These are phyloP conservation scores for Tricholoma saponaceum DNA, from an alignment of 768 basidiomycete species.

Conservation along the genomic window DNA sequence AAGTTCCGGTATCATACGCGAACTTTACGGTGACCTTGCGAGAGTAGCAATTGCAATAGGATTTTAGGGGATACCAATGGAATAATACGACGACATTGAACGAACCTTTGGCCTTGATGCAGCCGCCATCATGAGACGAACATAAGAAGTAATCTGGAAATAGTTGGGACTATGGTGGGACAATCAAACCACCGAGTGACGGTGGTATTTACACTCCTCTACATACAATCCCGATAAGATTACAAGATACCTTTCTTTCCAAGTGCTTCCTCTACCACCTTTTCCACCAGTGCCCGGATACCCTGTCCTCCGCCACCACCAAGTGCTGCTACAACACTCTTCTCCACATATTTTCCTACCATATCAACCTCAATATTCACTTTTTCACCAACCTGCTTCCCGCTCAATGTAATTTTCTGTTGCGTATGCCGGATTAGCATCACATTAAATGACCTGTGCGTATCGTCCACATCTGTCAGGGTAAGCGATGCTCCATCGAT, in stretches of 20 bases:
- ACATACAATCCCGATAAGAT: slow-evolving; percentile 7
- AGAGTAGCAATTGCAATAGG: neutral
- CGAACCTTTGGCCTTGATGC: slow-evolving; percentile 45
- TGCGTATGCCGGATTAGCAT: slow-evolving; percentile 98
- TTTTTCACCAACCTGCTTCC: slow-evolving; percentile 69
- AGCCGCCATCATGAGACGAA: slow-evolving; percentile 6
- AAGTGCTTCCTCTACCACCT: slow-evolving; percentile 52
- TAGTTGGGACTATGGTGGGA: neutral
- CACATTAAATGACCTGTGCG: slow-evolving; percentile 64
- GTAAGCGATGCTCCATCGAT: slow-evolving; percentile 95
- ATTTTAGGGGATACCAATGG: slow-evolving; percentile 1
- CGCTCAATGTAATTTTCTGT: slow-evolving; percentile 74
- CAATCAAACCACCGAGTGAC: no score
- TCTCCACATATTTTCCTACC: slow-evolving; percentile 88
- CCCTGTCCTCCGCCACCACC: slow-evolving; percentile 48
- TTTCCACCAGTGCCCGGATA: slow-evolving; percentile 49
- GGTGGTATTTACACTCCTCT: no score
- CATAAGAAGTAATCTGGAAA: neutral
- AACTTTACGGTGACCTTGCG: slow-evolving; percentile 52
- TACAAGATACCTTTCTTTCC: slow-evolving; percentile 35
- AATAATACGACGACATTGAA: neutral
- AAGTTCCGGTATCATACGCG: slow-evolving; percentile 26
- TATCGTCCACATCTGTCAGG: slow-evolving; percentile 72
- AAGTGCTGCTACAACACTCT: slow-evolving; percentile 71
- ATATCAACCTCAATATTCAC: slow-evolving; percentile 97